A percentile compares a stretch with the other conserved stretches of the same genome.
These are phyloP conservation scores for Calonectria ilicicola DNA, from an alignment of 2,329 filamentous ascomycete species.

Conservation along the genomic window DNA sequence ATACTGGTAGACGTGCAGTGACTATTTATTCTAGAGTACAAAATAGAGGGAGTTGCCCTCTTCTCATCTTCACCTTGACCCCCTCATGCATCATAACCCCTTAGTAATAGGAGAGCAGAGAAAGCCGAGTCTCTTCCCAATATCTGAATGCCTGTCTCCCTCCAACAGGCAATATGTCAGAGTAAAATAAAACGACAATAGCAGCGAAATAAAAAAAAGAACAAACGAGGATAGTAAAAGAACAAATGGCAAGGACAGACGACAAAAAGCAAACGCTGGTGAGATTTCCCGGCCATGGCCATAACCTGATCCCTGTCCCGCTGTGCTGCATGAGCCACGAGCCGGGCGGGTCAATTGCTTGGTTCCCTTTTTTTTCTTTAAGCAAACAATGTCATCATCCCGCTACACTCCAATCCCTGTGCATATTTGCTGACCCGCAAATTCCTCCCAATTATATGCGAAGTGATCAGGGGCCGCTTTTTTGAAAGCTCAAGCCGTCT, in stretches of 20 bases:
- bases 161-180: conserved; percentile 12
- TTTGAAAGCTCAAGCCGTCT: conserved; percentile 19
- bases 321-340: neutral
- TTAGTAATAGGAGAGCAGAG: conserved; percentile 1
- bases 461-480: neutral
- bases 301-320: conserved; percentile 21
- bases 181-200: conserved; percentile 30
- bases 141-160: conserved; percentile 21
- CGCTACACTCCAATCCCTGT: conserved; percentile 7
- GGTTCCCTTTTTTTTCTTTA: conserved; percentile 18
- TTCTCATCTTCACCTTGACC: conserved; percentile 20
- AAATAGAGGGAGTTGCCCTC: conserved; percentile 26
- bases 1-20: conserved; percentile 25
- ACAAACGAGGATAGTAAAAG: conserved; percentile 23
- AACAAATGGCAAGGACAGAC: conserved; percentile 26
- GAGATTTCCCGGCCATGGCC: conserved; percentile 30
- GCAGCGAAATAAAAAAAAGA: conserved; percentile 22
- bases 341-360: conserved; percentile 11
- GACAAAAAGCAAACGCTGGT: conserved; percentile 35
- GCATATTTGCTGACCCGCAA: neutral
- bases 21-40: conserved; percentile 44
- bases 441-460: neutral
- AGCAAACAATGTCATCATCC: conserved; percentile 23
- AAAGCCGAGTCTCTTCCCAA: conserved; percentile 16
- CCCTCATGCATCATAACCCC: conserved; percentile 14